These are phyloP conservation scores for Boletus insuetus DNA, from an alignment of 768 basidiomycete species.

Conservation along the genomic window DNA sequence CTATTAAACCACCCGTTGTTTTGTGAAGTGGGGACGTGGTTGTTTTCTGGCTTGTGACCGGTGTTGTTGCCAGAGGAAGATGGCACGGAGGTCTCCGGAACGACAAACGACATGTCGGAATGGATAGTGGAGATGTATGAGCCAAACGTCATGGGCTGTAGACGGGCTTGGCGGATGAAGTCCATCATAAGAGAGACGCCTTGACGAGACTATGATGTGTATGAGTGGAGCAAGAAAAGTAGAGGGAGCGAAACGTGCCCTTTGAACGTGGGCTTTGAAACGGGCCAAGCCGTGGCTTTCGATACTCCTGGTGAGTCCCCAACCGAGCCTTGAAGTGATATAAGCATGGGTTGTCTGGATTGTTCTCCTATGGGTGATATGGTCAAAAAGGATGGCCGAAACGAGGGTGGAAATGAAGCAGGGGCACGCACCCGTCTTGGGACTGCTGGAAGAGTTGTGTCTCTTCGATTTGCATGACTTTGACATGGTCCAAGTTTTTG, in stretches of 20 bases:
- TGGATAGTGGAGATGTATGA: constrained; percentile 35
- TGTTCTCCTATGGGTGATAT: constrained; percentile 54
- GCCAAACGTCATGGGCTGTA: constrained; percentile 47
- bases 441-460: constrained; percentile 68
- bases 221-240: not conserved
- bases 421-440: constrained; percentile 58
- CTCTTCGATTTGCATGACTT: constrained; percentile 92
- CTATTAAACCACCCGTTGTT: constrained; percentile 26
- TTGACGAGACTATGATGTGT: constrained; percentile 65
- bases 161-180: constrained; percentile 74
- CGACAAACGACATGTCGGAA: constrained; percentile 30
- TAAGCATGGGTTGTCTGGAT: constrained; percentile 83
- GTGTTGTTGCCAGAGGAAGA: constrained; percentile 11
- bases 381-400: not conserved
- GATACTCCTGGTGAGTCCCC: constrained; percentile 83
- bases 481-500: constrained; percentile 90
- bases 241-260: constrained; percentile 45
- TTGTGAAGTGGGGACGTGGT: constrained; percentile 8
- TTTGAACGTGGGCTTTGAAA: constrained; percentile 86
- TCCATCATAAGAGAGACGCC: constrained; percentile 81
- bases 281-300: constrained; percentile 81
- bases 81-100: constrained; percentile 19
- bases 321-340: constrained; percentile 86
- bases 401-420: not conserved
- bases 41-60: constrained; percentile 18